Conservation (phyloP, 164 flowering plant genomes). For the Sextonia rubra region DNA sequence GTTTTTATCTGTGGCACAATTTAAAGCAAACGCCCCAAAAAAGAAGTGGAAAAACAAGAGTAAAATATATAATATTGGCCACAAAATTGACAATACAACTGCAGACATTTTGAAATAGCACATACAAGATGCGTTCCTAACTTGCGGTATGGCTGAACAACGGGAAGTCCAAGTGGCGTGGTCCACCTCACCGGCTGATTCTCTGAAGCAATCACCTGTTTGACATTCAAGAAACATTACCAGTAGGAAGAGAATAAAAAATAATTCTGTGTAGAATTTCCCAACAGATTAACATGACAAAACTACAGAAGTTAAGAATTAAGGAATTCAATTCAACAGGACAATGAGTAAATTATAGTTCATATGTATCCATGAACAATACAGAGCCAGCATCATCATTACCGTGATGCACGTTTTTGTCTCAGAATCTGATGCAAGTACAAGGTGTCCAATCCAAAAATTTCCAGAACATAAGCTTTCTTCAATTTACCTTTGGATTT, state of each 20-base stretch:
- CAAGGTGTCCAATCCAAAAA: too few species aligned
- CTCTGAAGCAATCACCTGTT: conserved; percentile 71
- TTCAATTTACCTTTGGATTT: too few species aligned
- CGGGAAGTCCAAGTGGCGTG: conserved; percentile 92
- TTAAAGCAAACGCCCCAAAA: conserved; percentile 2
- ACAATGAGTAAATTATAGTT: too few species aligned
- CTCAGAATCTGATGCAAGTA: too few species aligned
- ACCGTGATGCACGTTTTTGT: too few species aligned
- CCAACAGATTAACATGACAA: background rate
- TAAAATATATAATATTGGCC: background rate
- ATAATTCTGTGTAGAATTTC: background rate
- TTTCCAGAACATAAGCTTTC: too few species aligned
- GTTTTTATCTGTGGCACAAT: conserved; percentile 67
- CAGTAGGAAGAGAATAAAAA: background rate
- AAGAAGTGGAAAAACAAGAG: background rate
- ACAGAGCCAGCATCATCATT: too few species aligned
- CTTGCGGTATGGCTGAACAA: conserved; percentile 79
- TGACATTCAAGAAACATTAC: background rate
- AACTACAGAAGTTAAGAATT: too few species aligned
- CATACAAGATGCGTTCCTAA: conserved; percentile 68
- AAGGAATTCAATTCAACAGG: too few species aligned
- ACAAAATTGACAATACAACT: too few species aligned
- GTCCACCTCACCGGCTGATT: conserved; percentile 79
- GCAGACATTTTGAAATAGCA: conserved; percentile 6
- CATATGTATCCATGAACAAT: too few species aligned